Base-by-base conservation (phyloP, 306 rosid species). In the Quercus variabilis region DNA sequence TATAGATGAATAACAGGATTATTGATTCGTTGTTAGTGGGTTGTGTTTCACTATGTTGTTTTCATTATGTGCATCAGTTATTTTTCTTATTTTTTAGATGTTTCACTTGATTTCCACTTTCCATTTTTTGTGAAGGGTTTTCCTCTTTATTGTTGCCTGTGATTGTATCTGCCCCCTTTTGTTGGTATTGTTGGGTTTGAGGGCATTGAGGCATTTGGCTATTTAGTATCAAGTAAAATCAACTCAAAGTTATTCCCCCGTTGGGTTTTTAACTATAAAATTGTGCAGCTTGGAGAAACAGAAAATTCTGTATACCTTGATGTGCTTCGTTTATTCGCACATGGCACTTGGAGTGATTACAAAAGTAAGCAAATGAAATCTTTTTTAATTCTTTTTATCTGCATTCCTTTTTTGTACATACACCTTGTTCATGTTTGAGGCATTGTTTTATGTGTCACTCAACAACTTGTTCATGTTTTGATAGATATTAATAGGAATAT, bases 291-390 rank as follows among this genome's bases (percentile, higher is more conserved):
- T 76, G 92, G 85, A 83, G 97, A 80, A 81, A 86, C 91, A 13
- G 91, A 88, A 55, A 81, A 83, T 74, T 79, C 97, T 63, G 89
- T 76, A 12, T 79, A 93, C 84, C 91, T 92, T 75, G 91, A 95
- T 35, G 26, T 91, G 84, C 94, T 95, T 80, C 91, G 89, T 64
- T 83, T 95, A 86, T 93, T 91, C 88, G 94, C 98, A 14, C 91
- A 93, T 74, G 99, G 98, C 78, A 92, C 92, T 54, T 95, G 97
- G 97, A 92, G 88, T 78, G 99, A 95, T 83, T 95, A 90, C 82
- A 95, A 87, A 90, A 81, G 99, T 95, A 88, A 87, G 94, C 51
- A 67, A 11, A 55, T 20, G 55, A 68, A 67, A 74, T 65, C 41
- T 46, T 46, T 4, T 69, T 68, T 43, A 3, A 6, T 15, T 23